Evolutionary conservation across 306 rosid genomes (phyloP), one percentile per base, ranked within the genome.

Genomic region (Urtica urens): DNA sequence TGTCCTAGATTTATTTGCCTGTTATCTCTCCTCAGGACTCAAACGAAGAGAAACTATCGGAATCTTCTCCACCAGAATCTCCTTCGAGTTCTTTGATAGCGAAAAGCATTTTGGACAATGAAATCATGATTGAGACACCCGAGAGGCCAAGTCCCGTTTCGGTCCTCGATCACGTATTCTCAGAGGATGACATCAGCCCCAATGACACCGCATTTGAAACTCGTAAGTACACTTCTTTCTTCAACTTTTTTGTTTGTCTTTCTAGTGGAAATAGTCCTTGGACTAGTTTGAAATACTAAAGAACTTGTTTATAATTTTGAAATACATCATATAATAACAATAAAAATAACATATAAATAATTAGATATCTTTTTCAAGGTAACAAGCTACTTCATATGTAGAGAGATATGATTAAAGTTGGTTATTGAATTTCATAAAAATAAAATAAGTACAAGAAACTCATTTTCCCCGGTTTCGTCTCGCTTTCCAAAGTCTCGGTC

Each of bases 91-190:
- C 72, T 27, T 54, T 67, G 20, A 21, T 62, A 49, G 35, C 57
- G 38, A 68, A 46, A 57, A 68, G 72, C 43, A 57, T 19, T 61
- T 78, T 75, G 59, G 80, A 67, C 46, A 49, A 34, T 50, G 94
- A 73, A 37, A 68, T 60, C 38, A 44, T 43, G 52, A 11, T 58
- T 1, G 81, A 72, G 24, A 49, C 56, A 33, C 76, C 74, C 18
- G 93, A 65, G 38, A 64, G 83, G 45, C 99, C 93, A n/a, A 92
- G 99, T 73, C 96, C 99, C 7, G 72, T 79, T 37, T 92, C 99
- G 38, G 82, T 92, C 70, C 94, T 92, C 21, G 94, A 82, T 57
- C 70, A 64, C 3, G 58, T 64, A 21, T 79, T 82, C 67, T 20
- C 64, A 40, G 93, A 85, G 55, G 93, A 86, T 38, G 84, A 77